phyloP scores from a whole-genome alignment of 2,329 filamentous ascomycete species.

The Fusarium tupiense region DNA sequence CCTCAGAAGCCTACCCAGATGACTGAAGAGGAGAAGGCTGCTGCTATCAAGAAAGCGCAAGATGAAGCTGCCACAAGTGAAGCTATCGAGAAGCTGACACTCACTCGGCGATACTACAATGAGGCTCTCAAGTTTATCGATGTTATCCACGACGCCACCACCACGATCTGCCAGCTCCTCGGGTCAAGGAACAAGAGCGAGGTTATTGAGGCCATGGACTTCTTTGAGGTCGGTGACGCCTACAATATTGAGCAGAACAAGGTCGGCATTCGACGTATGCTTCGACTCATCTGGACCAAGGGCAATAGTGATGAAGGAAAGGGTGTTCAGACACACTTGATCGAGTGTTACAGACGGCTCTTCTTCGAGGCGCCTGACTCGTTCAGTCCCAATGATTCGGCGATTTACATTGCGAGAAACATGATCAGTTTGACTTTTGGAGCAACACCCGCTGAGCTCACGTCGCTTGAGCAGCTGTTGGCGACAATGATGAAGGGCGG shows the following conservation, averaged over 20 bases:
- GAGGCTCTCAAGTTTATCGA: slow-evolving; percentile 95
- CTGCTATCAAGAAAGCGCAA: slow-evolving; percentile 79
- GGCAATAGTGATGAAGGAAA: slow-evolving; percentile 99
- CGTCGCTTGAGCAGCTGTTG: slow-evolving; percentile 91
- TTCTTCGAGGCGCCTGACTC: slow-evolving; percentile 95
- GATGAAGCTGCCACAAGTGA: slow-evolving; percentile 91
- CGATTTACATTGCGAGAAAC: slow-evolving; percentile 95
- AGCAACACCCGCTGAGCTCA: slow-evolving; percentile 92
- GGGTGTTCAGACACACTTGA: slow-evolving; percentile 94
- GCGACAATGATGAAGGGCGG: slow-evolving; percentile 98
- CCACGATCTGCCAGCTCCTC: slow-evolving; percentile 84
- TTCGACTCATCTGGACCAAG: slow-evolving; percentile 98
- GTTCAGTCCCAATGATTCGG: slow-evolving; percentile 88
- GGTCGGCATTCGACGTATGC: slow-evolving; percentile 91
- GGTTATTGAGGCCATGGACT: slow-evolving; percentile 98
- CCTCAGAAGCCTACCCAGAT: slow-evolving; percentile 72
- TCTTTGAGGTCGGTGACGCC: slow-evolving; percentile 93
- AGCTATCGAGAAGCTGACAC: slow-evolving; percentile 84
- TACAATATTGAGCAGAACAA: slow-evolving; percentile 97
- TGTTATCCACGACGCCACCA: slow-evolving; percentile 84
- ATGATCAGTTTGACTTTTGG: slow-evolving; percentile 99
- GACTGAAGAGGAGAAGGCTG: slow-evolving; percentile 81
- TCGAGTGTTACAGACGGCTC: slow-evolving; percentile 94
- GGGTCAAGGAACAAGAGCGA: slow-evolving; percentile 98
- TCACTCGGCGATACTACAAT: slow-evolving; percentile 90